Evolutionary conservation across 805 yeast species (phyloP).

Genomic region (Yarrowia bubula): DNA sequence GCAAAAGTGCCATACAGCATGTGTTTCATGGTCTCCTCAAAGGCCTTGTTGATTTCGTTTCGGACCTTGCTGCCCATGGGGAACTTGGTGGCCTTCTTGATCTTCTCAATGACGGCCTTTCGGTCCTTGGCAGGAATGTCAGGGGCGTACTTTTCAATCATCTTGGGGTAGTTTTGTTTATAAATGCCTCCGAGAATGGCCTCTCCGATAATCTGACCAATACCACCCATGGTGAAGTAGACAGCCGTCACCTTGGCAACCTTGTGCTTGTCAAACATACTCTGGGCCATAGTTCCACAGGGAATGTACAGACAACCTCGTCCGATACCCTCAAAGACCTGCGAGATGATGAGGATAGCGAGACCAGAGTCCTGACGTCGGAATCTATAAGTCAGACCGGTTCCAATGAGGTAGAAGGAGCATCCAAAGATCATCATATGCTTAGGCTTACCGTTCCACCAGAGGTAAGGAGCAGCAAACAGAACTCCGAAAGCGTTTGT

Average conservation of each 20-base stretch:
- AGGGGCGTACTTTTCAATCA: conserved; percentile 2
- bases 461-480: conserved; percentile 3
- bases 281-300: conserved; percentile 10
- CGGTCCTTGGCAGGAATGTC: neutral
- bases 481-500: neutral
- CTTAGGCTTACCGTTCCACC: conserved; percentile 4
- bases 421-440: conserved; percentile 1
- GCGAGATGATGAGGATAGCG: neutral
- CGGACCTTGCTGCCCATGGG: conserved; percentile 5
- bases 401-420: neutral
- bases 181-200: conserved; percentile 3
- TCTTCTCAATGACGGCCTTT: neutral
- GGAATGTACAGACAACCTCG: conserved; percentile 11
- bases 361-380: neutral
- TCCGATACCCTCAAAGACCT: neutral
- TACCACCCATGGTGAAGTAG: neutral
- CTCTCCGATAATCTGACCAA: conserved; percentile 10
- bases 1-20: conserved; percentile 14
- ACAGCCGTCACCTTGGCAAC: conserved; percentile 5
- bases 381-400: neutral
- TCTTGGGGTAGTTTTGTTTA: neutral
- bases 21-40: conserved; percentile 7
- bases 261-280: conserved; percentile 9
- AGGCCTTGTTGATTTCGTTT: neutral
- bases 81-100: conserved; percentile 17